phyloP scores from a whole-genome alignment of 768 basidiomycete genomes.

The Tulasnella sp. region DNA sequence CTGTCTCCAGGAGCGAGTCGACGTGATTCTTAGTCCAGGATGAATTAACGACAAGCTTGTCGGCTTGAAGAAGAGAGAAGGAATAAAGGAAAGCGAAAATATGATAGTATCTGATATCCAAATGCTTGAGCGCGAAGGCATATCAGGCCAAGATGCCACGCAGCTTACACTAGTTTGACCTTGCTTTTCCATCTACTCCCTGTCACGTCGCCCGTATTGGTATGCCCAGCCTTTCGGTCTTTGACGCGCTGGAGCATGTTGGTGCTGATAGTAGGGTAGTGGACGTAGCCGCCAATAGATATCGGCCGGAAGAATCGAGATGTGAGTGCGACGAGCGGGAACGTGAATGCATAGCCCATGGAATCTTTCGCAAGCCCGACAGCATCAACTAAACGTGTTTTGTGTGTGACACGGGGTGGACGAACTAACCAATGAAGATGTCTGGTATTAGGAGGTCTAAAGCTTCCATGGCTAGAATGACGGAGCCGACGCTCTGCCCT shows the following conservation, averaged over 20 bases:
- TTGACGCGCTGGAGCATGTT: conserved; percentile 83
- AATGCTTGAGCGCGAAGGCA: neutral
- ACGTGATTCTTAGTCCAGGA: conserved; percentile 89
- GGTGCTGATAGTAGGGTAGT: conserved; percentile 93
- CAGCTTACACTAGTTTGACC: conserved; percentile 35
- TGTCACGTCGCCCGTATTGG: conserved; percentile 29
- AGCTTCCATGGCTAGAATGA: conserved; percentile 76
- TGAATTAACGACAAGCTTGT: conserved; percentile 77
- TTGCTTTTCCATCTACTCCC: conserved; percentile 25
- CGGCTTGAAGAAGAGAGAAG: conserved; percentile 54
- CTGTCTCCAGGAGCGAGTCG: conserved; percentile 47
- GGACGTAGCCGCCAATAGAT: conserved; percentile 82
- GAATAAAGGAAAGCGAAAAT: conserved; percentile 80
- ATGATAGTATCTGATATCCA: conserved; percentile 63
- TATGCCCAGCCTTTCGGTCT: conserved; percentile 27
- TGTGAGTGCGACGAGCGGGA: conserved; percentile 59
- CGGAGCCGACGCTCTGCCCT: conserved; percentile 83
- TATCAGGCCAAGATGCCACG: neutral
- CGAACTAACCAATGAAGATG: conserved; percentile 65
- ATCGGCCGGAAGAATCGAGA: conserved; percentile 30
- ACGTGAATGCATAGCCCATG: conserved; percentile 97
- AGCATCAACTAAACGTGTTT: neutral
- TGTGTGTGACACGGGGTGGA: neutral
- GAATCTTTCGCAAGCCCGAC: conserved; percentile 53
- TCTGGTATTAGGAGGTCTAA: conserved; percentile 73